A percentile compares a stretch with the other conserved stretches of the same genome.
Evolutionary conservation across 768 basidiomycete genomes (phyloP).

Genomic region (Brasilioporus rufonigricans): DNA sequence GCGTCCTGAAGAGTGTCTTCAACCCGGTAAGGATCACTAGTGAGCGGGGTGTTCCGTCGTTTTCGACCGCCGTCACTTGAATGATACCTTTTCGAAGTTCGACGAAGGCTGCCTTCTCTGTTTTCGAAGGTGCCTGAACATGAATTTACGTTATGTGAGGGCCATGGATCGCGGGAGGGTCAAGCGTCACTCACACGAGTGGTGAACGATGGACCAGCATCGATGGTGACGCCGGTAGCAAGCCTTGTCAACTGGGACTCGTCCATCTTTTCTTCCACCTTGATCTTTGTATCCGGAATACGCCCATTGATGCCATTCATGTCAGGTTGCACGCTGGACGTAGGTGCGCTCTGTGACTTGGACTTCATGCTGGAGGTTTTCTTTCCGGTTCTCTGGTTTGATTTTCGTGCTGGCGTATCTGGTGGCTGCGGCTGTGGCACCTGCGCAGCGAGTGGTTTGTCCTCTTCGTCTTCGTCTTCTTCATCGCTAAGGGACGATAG

Average conservation of each 20-base stretch:
- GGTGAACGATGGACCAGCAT: slow-evolving; percentile 49
- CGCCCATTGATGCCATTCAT: slow-evolving; percentile 45
- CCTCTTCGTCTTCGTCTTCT: slow-evolving; percentile 55
- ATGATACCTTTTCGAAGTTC: slow-evolving; percentile 86
- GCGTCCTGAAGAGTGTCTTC: slow-evolving; percentile 95
- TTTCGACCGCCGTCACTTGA: slow-evolving; percentile 78
- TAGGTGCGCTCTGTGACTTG: slow-evolving; percentile 57
- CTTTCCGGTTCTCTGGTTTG: slow-evolving; percentile 49
- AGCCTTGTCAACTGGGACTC: slow-evolving; percentile 74
- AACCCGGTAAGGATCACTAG: slow-evolving; percentile 89
- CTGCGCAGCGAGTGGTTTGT: slow-evolving; percentile 53
- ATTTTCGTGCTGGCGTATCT: slow-evolving; percentile 32
- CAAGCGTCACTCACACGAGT: slow-evolving; percentile 41
- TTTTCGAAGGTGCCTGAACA: slow-evolving; percentile 49
- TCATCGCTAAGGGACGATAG: slow-evolving; percentile 50
- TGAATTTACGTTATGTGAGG: background rate
- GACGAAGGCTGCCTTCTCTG: slow-evolving; percentile 75
- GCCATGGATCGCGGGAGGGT: background rate
- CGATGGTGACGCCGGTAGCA: slow-evolving; percentile 78
- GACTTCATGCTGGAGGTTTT: slow-evolving; percentile 55
- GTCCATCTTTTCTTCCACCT: slow-evolving; percentile 78
- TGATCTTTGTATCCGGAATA: slow-evolving; percentile 51
- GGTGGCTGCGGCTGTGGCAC: slow-evolving; percentile 31
- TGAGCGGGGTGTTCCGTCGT: slow-evolving; percentile 73
- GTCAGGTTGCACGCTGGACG: slow-evolving; percentile 38